Evolutionary conservation across 2,329 filamentous ascomycete genomes (phyloP), one percentile per base, ranked within the genome.

Genomic region (Ophiostoma triangulosporum): DNA sequence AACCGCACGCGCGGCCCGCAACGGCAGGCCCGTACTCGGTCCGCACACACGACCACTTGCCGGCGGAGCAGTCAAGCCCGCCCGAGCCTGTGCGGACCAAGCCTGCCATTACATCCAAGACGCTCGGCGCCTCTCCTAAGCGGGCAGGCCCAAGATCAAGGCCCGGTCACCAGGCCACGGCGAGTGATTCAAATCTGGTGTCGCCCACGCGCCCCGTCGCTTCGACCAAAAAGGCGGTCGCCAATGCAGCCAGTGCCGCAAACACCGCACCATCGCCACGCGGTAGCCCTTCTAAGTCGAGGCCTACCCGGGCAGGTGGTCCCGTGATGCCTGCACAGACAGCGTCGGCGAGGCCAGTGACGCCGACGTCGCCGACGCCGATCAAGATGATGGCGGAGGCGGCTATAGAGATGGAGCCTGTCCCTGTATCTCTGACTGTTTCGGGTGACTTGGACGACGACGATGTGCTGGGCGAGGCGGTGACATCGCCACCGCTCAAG

Each of bases 21-120:
- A 84, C 80, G 12, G 80, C 80, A 11, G 80, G 80, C 0, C 80
- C 80, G 0, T 84, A 84, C 62, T 83, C 80, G 20, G 73, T 81
- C 9, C 70, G 80, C 58, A 71, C 71, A n/a, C 74, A 76, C 51
- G 72, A 74, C 50, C 65, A 63, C 2, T 64, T 67, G 2, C 66
- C 67, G 1, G 50, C 60, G 0, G 71, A 73, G 60, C 67, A 69
- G 14, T 61, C 68, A 3, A 79, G 76, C 58, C 76, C 76, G 6
- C 59, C 64, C 1, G 73, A 75, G 45, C 68, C 62, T 38, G 58
- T 65, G 24, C 75, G 68, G 59, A 62, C 70, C 17, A 80, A 74
- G 64, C 63, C 67, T 3, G 45, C 62, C 1, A 66, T 68, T 48
- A 75, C 73, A 6, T 71, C 78, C 1, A 78, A 73, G 62, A 65